Conservation (phyloP, 371 early-diverging fungal species). For the Fennellomyces sp. region DNA sequence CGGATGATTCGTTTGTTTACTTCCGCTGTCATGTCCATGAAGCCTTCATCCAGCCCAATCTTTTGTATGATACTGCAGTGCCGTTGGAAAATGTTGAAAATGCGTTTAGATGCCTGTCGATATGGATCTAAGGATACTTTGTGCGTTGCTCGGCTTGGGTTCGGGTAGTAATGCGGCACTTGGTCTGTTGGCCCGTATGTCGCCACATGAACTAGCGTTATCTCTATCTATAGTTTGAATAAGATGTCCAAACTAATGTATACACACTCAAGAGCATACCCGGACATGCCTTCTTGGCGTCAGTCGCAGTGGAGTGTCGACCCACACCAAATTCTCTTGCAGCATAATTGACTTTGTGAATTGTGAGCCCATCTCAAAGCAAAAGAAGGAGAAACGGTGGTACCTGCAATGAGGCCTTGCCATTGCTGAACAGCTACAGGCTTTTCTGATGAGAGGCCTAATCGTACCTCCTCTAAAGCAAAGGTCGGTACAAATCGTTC, state of each 20-base stretch:
- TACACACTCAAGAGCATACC: constrained; percentile 29
- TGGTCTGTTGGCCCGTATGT: constrained; percentile 73
- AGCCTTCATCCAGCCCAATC: constrained; percentile 86
- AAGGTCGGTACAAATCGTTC: no score
- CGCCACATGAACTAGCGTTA: constrained; percentile 85
- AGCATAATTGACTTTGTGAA: constrained; percentile 68
- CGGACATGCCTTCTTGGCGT: constrained; percentile 72
- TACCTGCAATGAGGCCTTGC: constrained; percentile 86
- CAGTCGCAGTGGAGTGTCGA: constrained; percentile 48
- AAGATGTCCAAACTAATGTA: no score
- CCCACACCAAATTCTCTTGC: constrained; percentile 57
- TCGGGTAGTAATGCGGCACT: constrained; percentile 69
- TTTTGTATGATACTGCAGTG: constrained; percentile 60
- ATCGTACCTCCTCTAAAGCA: constrained; percentile 70
- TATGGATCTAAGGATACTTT: constrained; percentile 91
- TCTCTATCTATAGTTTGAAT: constrained; percentile 41
- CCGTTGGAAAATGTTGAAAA: constrained; percentile 71
- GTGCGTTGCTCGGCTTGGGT: constrained; percentile 75
- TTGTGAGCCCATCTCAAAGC: background rate
- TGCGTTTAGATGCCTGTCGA: constrained; percentile 67
- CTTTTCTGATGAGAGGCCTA: constrained; percentile 64
- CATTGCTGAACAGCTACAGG: constrained; percentile 94
- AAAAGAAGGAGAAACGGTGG: background rate
- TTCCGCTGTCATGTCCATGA: constrained; percentile 78
- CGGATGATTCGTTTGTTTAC: constrained; percentile 63